Evolutionary conservation across 768 basidiomycete species (phyloP), one percentile per base, ranked within the genome.

Genomic region (Rubroboletus satanas): DNA sequence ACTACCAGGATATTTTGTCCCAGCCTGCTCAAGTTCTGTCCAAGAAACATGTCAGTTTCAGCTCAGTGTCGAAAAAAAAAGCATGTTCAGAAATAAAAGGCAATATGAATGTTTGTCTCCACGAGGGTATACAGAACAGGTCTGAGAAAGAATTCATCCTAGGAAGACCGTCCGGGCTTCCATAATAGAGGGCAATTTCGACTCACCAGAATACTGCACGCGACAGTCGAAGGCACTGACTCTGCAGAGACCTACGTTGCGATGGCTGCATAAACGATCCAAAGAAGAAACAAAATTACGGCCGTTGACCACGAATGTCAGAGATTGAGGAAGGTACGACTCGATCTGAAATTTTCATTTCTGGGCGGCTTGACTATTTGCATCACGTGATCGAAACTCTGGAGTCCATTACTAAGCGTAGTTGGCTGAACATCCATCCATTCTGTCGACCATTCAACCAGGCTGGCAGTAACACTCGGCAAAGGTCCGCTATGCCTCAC

Each of bases 121-220:
- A 67, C 54, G 53, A 62, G 39, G 44, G 54, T 62, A 21, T 21
- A 39, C 66, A 66, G 66, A 65, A 68, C 66, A 67, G 66, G 66
- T 67, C 66, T 67, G 66, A 67, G 51, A 62, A 60, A 36, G 5
- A 15, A 21, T 51, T 63, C 66, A 67, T 67, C 66, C 37, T 51
- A 18, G 39, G 15, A 58, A 58, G 51, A 54, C 45, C 41, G 8
- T 6, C 5, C 0, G 7, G 37, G 3, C 52, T 51, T 36, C 15
- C 10, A 10, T 3, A 21, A 10, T 7, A 45, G n/a, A 48, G 32
- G 23, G 36, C 1, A 11, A 31, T 7, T n/a, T 35, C 5, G 14
- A 62, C 64, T 66, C 47, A 65, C 63, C 55, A 17, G 11, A 17
- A 23, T 17, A 11, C 12, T 33, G 10, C 1, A 9, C 11, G 7